These are phyloP conservation scores for Pterulicium gracile DNA, from an alignment of 1,284 basidiomycete genomes.

Conservation along the genomic window DNA sequence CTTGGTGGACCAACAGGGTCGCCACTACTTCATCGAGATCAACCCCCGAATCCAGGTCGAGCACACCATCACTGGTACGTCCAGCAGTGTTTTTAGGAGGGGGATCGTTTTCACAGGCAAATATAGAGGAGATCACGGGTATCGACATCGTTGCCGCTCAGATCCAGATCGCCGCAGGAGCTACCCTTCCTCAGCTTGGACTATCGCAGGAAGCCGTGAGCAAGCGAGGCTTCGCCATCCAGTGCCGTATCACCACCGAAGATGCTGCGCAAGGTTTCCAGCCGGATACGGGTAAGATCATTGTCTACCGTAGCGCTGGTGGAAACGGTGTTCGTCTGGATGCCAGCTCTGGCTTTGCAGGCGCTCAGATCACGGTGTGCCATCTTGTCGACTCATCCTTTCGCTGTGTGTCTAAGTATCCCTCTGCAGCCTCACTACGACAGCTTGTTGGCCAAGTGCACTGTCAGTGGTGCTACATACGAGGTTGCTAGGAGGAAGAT, in stretches of 20 bases:
- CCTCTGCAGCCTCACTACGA: constrained; percentile 84
- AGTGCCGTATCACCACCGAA: constrained; percentile 99
- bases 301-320: constrained; percentile 97
- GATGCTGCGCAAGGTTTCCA: constrained; percentile 89
- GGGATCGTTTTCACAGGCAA: constrained; percentile 6
- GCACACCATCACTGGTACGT: constrained; percentile 88
- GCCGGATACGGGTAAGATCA: constrained; percentile 98
- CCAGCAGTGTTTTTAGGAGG: too few species aligned
- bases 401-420: constrained; percentile 4
- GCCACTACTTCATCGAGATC: constrained; percentile 99
- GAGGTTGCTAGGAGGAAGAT: constrained; percentile 98
- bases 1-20: constrained; percentile 89
- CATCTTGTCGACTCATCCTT: background rate
- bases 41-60: constrained; percentile 98
- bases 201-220: constrained; percentile 95
- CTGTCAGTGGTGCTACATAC: constrained; percentile 94
- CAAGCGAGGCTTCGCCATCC: constrained; percentile 95
- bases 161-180: constrained; percentile 97
- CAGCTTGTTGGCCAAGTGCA: constrained; percentile 94
- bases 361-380: constrained; percentile 92
- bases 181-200: constrained; percentile 90
- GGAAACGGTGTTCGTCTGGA: constrained; percentile 98
- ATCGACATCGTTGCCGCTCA: constrained; percentile 98
- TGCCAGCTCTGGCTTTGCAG: constrained; percentile 95
- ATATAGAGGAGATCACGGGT: constrained; percentile 91